A percentile compares a stretch with the other conserved stretches of the same genome.
phyloP scores from a whole-genome alignment of 208 protist genomes.

The Herpetomonas tarakana region DNA sequence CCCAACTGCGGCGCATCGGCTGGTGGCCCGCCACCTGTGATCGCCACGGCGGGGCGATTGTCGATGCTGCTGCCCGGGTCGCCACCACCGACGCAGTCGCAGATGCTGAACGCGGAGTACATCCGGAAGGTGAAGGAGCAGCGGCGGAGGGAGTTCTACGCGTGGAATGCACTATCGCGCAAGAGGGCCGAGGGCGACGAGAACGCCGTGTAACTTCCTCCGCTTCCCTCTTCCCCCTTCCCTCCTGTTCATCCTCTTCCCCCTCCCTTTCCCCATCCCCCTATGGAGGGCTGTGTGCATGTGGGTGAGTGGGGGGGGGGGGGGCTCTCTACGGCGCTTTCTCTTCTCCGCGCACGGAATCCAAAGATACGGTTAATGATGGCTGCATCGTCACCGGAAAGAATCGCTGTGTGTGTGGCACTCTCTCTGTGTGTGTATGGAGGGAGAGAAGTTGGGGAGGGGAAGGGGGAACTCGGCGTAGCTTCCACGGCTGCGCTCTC shows the following conservation, averaged over 20 bases:
- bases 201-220: slow-evolving; percentile 38
- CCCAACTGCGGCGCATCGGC: no score
- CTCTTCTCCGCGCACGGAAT: background rate
- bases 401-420: no score
- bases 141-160: slow-evolving; percentile 71
- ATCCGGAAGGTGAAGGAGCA: slow-evolving; percentile 34
- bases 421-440: no score
- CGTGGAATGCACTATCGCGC: slow-evolving; percentile 66
- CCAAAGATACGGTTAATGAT: no score
- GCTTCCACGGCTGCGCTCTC: no score
- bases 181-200: slow-evolving; percentile 21
- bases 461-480: no score
- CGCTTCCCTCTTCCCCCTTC: background rate
- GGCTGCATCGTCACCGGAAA: no score
- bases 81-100: background rate
- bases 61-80: background rate
- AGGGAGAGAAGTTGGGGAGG: no score
- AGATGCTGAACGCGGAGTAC: background rate
- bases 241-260: background rate
- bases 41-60: background rate
- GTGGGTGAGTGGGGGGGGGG: no score
- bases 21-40: no score
- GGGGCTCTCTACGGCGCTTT: background rate
- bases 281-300: no score
- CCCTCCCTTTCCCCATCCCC: background rate